Evolutionary conservation across 768 basidiomycete genomes (phyloP), one percentile per base, ranked within the genome.

Genomic region (Agaricus bisporus): DNA sequence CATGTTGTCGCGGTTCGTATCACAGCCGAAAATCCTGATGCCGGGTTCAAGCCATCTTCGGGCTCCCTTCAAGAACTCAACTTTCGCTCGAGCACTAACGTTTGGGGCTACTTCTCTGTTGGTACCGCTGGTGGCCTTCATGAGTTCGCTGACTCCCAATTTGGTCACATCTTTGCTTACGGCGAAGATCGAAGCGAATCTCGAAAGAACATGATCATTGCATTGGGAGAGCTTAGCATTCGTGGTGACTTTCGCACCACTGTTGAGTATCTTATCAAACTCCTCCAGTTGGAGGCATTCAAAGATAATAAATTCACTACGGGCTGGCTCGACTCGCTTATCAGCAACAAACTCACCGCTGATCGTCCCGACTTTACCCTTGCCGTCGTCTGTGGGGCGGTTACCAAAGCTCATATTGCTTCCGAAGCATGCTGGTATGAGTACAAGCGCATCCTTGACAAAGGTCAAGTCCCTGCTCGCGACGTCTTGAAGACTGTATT

Each of bases 71-170:
- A 98, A 68, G 97, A 98, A 66, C 90, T 99, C 61, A 99, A 98
- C 71, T 99, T 99, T 86, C 87, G 97, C 54, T 98, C 95, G 25
- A 97, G 90, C 70, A 98, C 93, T 42, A 99, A 99, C 58, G 97
- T 99, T 42, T 99, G 97, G 97, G 97, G 97, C 57, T 99, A 99
- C 74, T 99, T 99, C 79, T 98, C 97, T 14, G 97, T 99, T 62
- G 84, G 83, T 41, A 87, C 88, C 12, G 88, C 95, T 9, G 97
- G 97, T 67, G 97, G 95, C 68, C 81, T 99, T 50, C 97, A 99
- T 71, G 95, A 99, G 70, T 98, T 94, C 63, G 97, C 97, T 39
- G 97, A 99, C 70, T 98, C 95, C 8, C 97, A 99, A 63, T 98
- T 99, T 64, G 97, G 97, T 50, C 97, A 99, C 66, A 98, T 98